Evolutionary conservation across 2,329 filamentous ascomycete genomes (phyloP), one percentile per base, ranked within the genome.

Genomic region (Davidsoniella eucalypti): DNA sequence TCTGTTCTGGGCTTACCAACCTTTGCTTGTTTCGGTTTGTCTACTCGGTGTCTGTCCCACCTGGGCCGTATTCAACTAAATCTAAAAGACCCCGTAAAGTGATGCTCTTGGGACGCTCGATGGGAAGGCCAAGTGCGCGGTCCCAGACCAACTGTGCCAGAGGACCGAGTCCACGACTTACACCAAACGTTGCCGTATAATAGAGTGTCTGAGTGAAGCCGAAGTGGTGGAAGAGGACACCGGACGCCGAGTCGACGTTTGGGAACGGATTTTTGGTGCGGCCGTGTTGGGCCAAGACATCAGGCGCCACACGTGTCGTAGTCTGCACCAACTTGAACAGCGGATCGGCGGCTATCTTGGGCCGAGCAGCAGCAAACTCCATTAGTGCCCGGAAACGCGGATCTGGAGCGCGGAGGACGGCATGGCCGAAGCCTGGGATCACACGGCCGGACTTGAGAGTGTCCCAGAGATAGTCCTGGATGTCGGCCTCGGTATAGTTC

Each of bases 201-300:
- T 96, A 98, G 9, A 96, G 74, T 0, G 90, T 94, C 71, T 96
- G 87, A 64, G 85, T 83, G 79, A 98, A 94, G 52, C 90, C 92
- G 64, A 94, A 98, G 71, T 96, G 87, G 68, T 96, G 82, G 78
- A 98, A 96, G 45, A 98, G 75, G 5, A 96, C 88, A 56, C 92
- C 92, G 0, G 87, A 94, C 55, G 79, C 82, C 44, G 84, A 87
- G 67, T 98, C 92, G 55, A 98, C 92, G 64, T 98, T 98, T 56
- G 92, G 92, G 68, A 90, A 94, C 2, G 92, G 87, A 70, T 94
- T 94, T 75, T 94, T 94, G 57, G 87, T 94, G 81, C 95, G 96
- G 66, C 92, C 92, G 63, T 98, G 92, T 70, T 95, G 80, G 60
- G 79, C 92, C 59, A 98, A 73, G 17, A 98, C 92, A 48, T 78